Evolutionary conservation across 2,329 filamentous ascomycete genomes (phyloP).

Genomic region (Ploettnerulaceae sp.): DNA sequence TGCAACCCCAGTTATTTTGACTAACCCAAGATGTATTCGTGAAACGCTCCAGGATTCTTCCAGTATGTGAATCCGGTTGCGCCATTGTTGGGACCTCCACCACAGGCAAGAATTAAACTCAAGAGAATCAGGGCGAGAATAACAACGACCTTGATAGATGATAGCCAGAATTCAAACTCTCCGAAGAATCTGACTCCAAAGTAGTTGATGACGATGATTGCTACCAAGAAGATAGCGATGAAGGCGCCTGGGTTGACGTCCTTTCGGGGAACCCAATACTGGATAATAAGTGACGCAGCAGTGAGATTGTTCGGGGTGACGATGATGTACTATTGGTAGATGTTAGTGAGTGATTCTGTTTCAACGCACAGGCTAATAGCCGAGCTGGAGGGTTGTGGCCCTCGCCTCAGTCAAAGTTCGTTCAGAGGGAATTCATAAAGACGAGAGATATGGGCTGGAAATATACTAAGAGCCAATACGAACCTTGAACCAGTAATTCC

Average conservation of each 20-base stretch:
- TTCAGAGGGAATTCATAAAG: background rate
- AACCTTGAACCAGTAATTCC: slow-evolving; percentile 31
- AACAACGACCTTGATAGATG: slow-evolving; percentile 63
- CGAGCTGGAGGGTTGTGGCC: background rate
- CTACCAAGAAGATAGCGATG: slow-evolving; percentile 65
- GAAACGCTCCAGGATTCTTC: slow-evolving; percentile 40
- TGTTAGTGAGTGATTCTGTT: background rate
- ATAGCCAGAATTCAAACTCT: slow-evolving; percentile 53
- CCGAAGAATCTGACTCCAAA: slow-evolving; percentile 40
- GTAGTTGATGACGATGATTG: slow-evolving; percentile 62
- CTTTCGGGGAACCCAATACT: slow-evolving; percentile 65
- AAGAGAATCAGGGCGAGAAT: slow-evolving; percentile 63
- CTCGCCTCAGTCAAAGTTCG: background rate
- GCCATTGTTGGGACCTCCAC: slow-evolving; percentile 57
- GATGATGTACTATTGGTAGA: slow-evolving; percentile 62
- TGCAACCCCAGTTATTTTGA: slow-evolving; percentile 25
- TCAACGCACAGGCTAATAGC: background rate
- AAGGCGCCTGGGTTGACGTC: slow-evolving; percentile 73
- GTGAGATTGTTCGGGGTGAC: slow-evolving; percentile 80
- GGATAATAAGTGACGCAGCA: slow-evolving; percentile 70
- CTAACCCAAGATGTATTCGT: slow-evolving; percentile 43
- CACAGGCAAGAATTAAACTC: slow-evolving; percentile 57
- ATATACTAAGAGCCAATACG: slow-evolving; percentile 1
- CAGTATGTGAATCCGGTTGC: slow-evolving; percentile 48
- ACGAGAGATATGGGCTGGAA: background rate